Evolutionary conservation across 345 rosid species (phyloP), one percentile per base, ranked within the genome.

Genomic region (Pistacia integerrima): DNA sequence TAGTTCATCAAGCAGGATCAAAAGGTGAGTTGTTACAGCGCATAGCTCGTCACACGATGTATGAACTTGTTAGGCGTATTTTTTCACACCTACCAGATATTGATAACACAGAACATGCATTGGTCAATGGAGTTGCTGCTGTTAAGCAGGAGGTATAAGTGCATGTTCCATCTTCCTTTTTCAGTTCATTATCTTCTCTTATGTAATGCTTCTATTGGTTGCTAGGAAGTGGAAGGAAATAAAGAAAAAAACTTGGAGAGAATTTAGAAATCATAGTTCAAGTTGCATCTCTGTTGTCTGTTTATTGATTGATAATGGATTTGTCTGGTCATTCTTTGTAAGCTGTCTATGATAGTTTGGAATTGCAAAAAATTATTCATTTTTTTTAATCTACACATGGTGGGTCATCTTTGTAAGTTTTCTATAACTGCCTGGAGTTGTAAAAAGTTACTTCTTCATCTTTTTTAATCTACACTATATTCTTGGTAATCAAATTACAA

Each of bases 1-100:
- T 92, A 63, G 94, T 92, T 82, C 92, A 90, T 75, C 93, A 92
- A 65, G 90, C 97, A 63, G 78, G 88, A 77, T 82, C 91, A 70
- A 90, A 90, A 76, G 84, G 97, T 77, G 97, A 92, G 77, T 74
- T 92, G 78, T 81, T 92, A 84, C 94, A 92, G 77, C 84, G 91
- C 64, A 92, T 90, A 54, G 91, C 97, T 1, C 87, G 94, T 16
- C 92, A 90, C 74, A 90, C 94, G 3, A 90, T 92, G 89, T 91
- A 90, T 83, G 94, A 92, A 80, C 67, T 92, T 59, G 82, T 92
- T 57, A 88, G 91, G 74, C 88, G 92, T 78, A 88, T 92, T 77
- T 92, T 90, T 81, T 87, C 87, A 17, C 85, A 80, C 58, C 91
- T 92, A 51, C 92, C 91, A 64, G 81, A 78, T 82, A 74, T 87